Evolutionary conservation across 2,329 filamentous ascomycete species (phyloP).

Genomic region (Corynespora cassiicola): DNA sequence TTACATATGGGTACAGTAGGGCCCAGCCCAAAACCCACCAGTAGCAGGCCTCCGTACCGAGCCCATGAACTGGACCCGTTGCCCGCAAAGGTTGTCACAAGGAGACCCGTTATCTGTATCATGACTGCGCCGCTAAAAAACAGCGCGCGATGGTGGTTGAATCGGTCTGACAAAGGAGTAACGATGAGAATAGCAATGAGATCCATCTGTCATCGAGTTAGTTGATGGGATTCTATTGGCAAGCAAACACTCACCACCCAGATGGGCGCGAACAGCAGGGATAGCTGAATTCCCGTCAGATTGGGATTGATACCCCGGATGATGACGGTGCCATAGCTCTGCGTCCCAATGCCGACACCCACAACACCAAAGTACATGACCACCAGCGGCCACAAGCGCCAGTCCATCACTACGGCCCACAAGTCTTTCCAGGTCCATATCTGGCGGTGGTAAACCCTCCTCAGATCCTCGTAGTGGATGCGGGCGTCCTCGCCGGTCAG

Average conservation of each 20-base stretch:
- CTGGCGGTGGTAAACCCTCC: slow-evolving; percentile 76
- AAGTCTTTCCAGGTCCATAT: slow-evolving; percentile 78
- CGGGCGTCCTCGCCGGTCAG: slow-evolving; percentile 78
- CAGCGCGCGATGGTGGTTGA: slow-evolving; percentile 77
- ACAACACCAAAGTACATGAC: slow-evolving; percentile 97
- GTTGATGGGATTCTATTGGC: neutral
- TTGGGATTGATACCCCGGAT: slow-evolving; percentile 78
- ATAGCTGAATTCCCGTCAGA: slow-evolving; percentile 77
- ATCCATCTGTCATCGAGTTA: slow-evolving; percentile 69
- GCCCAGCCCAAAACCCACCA: slow-evolving; percentile 89
- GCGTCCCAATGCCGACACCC: slow-evolving; percentile 87
- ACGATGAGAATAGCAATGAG: slow-evolving; percentile 84
- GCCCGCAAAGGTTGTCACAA: slow-evolving; percentile 78
- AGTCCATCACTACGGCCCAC: slow-evolving; percentile 75
- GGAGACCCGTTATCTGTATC: slow-evolving; percentile 82
- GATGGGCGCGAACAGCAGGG: slow-evolving; percentile 86
- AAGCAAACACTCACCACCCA: slow-evolving; percentile 73
- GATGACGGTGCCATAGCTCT: slow-evolving; percentile 87
- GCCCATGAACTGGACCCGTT: slow-evolving; percentile 73
- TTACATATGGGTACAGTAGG: slow-evolving; percentile 89
- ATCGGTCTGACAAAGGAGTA: slow-evolving; percentile 85
- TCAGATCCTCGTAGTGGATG: slow-evolving; percentile 84
- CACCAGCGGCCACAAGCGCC: slow-evolving; percentile 84
- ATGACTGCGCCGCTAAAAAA: slow-evolving; percentile 81
- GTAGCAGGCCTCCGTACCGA: slow-evolving; percentile 84